phyloP scores from a whole-genome alignment of 352 stramenopile species.

The Pythium sp. region DNA sequence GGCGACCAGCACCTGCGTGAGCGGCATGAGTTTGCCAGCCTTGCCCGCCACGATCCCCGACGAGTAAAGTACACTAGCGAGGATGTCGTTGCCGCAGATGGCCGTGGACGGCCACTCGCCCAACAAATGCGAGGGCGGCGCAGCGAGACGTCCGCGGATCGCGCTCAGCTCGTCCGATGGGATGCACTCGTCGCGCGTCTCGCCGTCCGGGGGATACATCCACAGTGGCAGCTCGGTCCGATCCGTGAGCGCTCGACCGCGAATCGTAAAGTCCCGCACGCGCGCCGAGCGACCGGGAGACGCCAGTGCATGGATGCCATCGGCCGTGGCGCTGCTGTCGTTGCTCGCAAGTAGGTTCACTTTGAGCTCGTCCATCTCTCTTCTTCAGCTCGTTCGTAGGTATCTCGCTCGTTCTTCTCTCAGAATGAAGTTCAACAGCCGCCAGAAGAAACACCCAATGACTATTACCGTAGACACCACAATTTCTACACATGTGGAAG shows the following conservation, averaged over 20 bases:
- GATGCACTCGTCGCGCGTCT: slow-evolving; percentile 29
- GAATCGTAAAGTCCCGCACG: slow-evolving; percentile 18
- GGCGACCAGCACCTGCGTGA: slow-evolving; percentile 80
- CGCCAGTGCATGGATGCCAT: slow-evolving; percentile 1
- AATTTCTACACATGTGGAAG: background rate
- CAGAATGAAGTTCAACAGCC: slow-evolving; percentile 1
- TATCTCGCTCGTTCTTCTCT: slow-evolving; percentile 1
- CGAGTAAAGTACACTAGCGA: slow-evolving; percentile 87
- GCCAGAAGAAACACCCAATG: background rate
- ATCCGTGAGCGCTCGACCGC: slow-evolving; percentile 12
- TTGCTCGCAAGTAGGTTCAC: slow-evolving; percentile 29
- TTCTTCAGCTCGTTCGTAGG: background rate
- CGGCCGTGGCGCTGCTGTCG: background rate
- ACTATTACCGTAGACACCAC: background rate
- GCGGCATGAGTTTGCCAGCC: slow-evolving; percentile 82
- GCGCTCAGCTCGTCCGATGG: slow-evolving; percentile 24
- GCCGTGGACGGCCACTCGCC: slow-evolving; percentile 84
- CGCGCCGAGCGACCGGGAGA: slow-evolving; percentile 10
- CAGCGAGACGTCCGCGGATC: slow-evolving; percentile 26
- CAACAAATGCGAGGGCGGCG: slow-evolving; percentile 31
- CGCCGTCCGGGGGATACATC: slow-evolving; percentile 44
- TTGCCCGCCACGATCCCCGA: slow-evolving; percentile 63
- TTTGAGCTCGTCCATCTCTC: slow-evolving; percentile 48
- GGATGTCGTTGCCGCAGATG: slow-evolving; percentile 92
- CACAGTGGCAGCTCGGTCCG: slow-evolving; percentile 29